Evolutionary conservation across 345 rosid species (phyloP).

Genomic region (Jatropha curcas): DNA sequence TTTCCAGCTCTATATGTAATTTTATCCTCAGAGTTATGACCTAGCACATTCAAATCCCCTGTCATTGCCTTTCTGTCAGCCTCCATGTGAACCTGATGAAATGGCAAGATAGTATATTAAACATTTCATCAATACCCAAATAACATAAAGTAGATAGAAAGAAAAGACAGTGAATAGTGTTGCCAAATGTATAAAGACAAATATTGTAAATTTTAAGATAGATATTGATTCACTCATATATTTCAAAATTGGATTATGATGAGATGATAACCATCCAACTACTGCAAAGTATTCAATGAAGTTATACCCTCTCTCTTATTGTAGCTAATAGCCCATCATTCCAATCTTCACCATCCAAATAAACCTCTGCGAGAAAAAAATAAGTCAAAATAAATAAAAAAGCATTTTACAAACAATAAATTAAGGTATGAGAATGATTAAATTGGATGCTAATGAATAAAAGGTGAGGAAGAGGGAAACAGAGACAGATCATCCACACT

Average conservation of each 20-base stretch:
- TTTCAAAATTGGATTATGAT: constrained; percentile 18
- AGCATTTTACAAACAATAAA: constrained; percentile 7
- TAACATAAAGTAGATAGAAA: too few relatives aligned
- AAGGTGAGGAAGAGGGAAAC: not conserved
- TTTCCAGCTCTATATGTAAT: constrained; percentile 70
- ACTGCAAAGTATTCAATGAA: constrained; percentile 7
- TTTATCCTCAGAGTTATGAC: constrained; percentile 56
- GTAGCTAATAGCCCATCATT: constrained; percentile 92
- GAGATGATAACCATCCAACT: constrained; percentile 8
- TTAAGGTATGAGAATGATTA: not conserved
- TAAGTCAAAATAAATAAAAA: not conserved
- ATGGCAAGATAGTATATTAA: not conserved
- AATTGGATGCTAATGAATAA: not conserved
- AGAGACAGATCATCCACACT: not conserved
- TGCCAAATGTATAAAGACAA: constrained; percentile 1
- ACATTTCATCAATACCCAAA: not conserved
- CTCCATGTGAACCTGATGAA: constrained; percentile 87
- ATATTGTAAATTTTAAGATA: not conserved
- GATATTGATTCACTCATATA: not conserved
- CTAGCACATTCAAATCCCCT: constrained; percentile 44
- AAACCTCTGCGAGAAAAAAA: constrained; percentile 55
- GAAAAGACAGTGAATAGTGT: not conserved
- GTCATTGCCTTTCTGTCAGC: constrained; percentile 72
- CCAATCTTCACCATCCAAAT: constrained; percentile 86
- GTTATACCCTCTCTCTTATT: constrained; percentile 81